Evolutionary conservation across 1,284 basidiomycete species (phyloP).

Genomic region (Boletus albobrunnescens): DNA sequence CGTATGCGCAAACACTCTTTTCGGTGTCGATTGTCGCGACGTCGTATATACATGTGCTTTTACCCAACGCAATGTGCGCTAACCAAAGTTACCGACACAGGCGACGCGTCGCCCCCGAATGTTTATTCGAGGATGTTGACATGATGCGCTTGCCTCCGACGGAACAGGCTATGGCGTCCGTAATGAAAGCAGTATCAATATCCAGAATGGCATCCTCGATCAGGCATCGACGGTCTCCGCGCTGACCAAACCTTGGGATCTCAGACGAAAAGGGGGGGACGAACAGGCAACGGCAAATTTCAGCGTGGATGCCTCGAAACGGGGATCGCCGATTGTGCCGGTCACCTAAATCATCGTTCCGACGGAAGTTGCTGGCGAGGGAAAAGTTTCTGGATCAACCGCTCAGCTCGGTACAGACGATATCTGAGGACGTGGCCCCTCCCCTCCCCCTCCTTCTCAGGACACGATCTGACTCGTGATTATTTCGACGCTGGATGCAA

Average conservation of each 20-base stretch:
- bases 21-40: too few species aligned
- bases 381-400: background rate
- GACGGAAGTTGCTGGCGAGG: conserved; percentile 11
- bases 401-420: background rate
- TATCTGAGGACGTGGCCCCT: background rate
- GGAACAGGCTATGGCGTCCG: conserved; percentile 3
- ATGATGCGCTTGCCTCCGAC: conserved; percentile 1
- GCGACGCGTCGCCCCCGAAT: conserved; percentile 11
- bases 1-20: too few species aligned
- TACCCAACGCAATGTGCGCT: background rate
- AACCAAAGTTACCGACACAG: background rate
- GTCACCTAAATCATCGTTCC: conserved; percentile 10
- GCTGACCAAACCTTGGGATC: background rate
- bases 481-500: conserved; percentile 7
- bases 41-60: background rate
- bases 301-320: too few species aligned
- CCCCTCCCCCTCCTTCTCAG: too few species aligned
- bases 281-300: too few species aligned
- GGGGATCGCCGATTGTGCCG: background rate
- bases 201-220: background rate
- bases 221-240: background rate
- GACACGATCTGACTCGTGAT: conserved; percentile 15
- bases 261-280: too few species aligned
- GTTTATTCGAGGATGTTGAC: background rate
- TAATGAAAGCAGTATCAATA: background rate